Evolutionary conservation across 2,329 filamentous ascomycete genomes (phyloP), one percentile per base, ranked within the genome.

Genomic region (Phoma herbarum): DNA sequence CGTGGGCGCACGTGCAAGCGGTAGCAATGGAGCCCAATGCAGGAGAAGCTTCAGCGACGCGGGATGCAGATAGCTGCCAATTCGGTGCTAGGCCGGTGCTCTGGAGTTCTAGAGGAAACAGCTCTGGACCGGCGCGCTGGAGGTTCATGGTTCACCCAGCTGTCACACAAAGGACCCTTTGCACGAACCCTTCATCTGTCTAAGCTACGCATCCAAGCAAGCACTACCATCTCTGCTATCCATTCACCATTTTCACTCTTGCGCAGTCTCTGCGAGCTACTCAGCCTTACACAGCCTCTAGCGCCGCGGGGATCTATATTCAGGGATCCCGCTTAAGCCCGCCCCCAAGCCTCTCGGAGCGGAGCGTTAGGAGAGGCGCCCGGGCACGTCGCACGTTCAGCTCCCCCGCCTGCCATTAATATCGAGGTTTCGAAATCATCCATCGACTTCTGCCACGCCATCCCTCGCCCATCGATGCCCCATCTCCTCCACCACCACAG

Each of bases 401-500:
- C 43, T 50, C 37, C 56, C 59, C 57, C 59, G 44, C 59, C 37
- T 23, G 44, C 49, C 44, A 43, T 59, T 60, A 59, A 65, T 65
- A 61, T 59, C 47, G 28, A 29, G 52, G 57, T 25, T 53, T 52
- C 54, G 62, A 65, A 64, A 65, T 62, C 63, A 58, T 53, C 60
- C 51, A 52, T 49, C 37, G 28, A 52, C 49, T 59, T 60, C 59
- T 60, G 50, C 58, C 52, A 45, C 41, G 58, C 41, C 62, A 47
- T 43, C 54, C 26, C 52, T 52, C 63, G 59, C 55, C 57, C 47
- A 63, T 70, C 65, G 60, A 77, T 77, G 74, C 67, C 63, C 67
- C 72, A 75, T 75, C 71, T 55, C 67, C 56, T 55, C 56, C 60
- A 50, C 50, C 55, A 61, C 51, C 68, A 62, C 61, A 67, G 73